These are phyloP conservation scores for Monilinia fructigena DNA, from an alignment of 2,329 filamentous ascomycete species.

Conservation along the genomic window DNA sequence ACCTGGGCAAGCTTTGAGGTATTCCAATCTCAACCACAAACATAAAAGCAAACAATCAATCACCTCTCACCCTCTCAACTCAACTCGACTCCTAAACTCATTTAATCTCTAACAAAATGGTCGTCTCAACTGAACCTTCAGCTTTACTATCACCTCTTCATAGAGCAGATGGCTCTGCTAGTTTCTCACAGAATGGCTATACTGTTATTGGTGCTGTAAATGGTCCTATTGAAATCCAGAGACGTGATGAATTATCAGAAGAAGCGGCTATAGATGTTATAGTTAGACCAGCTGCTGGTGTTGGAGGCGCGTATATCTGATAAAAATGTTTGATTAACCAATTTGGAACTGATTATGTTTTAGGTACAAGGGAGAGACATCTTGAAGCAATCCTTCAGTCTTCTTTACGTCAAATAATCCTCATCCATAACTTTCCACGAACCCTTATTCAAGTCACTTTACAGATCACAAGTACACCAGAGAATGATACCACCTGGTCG, in stretches of 20 bases:
- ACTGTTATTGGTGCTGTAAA: slow-evolving; percentile 84
- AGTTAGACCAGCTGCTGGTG: slow-evolving; percentile 79
- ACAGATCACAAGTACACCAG: slow-evolving; percentile 69
- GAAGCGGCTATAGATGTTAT: slow-evolving; percentile 89
- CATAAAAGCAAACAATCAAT: background rate
- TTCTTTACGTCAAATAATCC: slow-evolving; percentile 70
- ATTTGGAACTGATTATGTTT: slow-evolving; percentile 24
- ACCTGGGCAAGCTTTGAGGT: slow-evolving; percentile 5
- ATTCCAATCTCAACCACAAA: background rate
- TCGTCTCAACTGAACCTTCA: slow-evolving; percentile 48
- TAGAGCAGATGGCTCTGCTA: slow-evolving; percentile 77
- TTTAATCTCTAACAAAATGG: slow-evolving; percentile 34
- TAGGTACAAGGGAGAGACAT: slow-evolving; percentile 72
- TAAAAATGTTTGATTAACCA: background rate
- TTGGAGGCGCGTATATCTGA: slow-evolving; percentile 61
- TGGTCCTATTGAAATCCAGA: slow-evolving; percentile 84
- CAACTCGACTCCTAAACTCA: background rate
- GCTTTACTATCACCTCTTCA: slow-evolving; percentile 56
- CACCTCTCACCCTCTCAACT: background rate
- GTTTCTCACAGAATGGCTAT: slow-evolving; percentile 73
- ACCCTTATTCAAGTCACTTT: slow-evolving; percentile 77
- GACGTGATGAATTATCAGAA: slow-evolving; percentile 87
- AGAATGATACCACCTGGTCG: slow-evolving; percentile 62
- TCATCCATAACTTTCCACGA: slow-evolving; percentile 72
- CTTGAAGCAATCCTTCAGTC: slow-evolving; percentile 74